Evolutionary conservation across 1,139 yeast genomes (phyloP).

Genomic region (Geotrichum klebahnii): DNA sequence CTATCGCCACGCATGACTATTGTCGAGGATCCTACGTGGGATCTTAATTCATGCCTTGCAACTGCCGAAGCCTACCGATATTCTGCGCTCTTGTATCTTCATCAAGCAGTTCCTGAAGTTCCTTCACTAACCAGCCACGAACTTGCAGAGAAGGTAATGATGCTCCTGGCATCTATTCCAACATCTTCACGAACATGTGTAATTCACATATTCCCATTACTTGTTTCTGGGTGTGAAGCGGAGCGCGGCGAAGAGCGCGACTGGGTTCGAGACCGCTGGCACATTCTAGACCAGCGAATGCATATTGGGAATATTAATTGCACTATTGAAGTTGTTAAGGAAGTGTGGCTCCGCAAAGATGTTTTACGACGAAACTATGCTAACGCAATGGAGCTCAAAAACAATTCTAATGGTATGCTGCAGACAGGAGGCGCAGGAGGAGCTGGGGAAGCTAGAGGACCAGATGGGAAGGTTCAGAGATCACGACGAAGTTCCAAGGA

Average conservation of each 20-base stretch:
- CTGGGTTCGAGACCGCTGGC: constrained; percentile 62
- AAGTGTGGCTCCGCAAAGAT: constrained; percentile 64
- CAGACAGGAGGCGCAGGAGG: not conserved
- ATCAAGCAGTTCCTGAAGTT: constrained; percentile 67
- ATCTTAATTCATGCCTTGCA: constrained; percentile 56
- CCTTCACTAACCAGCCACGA: constrained; percentile 54
- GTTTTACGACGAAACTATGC: constrained; percentile 27
- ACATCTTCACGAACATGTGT: constrained; percentile 53
- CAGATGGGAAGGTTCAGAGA: constrained; percentile 18
- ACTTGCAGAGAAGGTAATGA: constrained; percentile 56
- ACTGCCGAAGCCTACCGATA: constrained; percentile 67
- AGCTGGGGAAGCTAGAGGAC: not conserved
- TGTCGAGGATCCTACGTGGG: constrained; percentile 49
- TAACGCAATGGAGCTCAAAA: not conserved
- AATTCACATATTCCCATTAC: constrained; percentile 59
- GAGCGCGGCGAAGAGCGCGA: constrained; percentile 53
- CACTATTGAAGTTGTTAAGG: constrained; percentile 63
- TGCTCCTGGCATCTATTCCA: constrained; percentile 60
- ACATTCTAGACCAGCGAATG: constrained; percentile 49
- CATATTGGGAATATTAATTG: constrained; percentile 65
- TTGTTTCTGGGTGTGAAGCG: constrained; percentile 64
- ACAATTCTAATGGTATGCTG: not conserved
- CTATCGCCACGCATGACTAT: constrained; percentile 43
- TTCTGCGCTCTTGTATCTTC: constrained; percentile 55
- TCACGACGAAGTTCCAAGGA: constrained; percentile 27